Conservation (phyloP, 768 basidiomycete genomes). For the Boletales sp. region DNA sequence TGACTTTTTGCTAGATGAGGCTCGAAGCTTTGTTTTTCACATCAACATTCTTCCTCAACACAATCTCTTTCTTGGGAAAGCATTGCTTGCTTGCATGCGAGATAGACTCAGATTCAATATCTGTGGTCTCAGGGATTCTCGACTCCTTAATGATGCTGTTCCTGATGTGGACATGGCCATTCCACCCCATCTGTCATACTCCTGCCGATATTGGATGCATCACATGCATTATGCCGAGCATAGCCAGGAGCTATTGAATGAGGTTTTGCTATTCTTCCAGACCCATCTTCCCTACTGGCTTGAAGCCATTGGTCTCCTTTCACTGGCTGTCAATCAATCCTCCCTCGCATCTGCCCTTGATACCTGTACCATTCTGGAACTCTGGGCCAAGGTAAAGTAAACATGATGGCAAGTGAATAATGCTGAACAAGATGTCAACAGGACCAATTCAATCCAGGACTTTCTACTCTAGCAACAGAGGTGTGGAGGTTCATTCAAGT, state of each 20-base stretch:
- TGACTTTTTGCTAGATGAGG: too few species aligned
- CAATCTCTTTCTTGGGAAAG: background rate
- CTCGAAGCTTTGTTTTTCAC: background rate
- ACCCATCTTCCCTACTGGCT: background rate
- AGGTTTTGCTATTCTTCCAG: background rate
- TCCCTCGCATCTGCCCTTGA: background rate
- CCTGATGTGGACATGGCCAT: background rate
- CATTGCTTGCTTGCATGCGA: slow-evolving; percentile 1
- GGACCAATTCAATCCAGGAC: background rate
- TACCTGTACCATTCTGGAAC: background rate
- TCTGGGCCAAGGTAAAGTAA: background rate
- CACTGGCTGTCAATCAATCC: background rate
- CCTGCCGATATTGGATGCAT: background rate
- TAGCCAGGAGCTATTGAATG: background rate
- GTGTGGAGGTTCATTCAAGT: background rate
- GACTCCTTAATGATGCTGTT: background rate
- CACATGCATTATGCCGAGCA: background rate
- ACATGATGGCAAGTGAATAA: too few species aligned
- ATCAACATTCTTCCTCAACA: background rate
- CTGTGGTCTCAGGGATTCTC: background rate
- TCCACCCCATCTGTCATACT: background rate
- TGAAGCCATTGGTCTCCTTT: background rate
- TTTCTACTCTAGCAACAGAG: background rate
- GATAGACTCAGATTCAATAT: slow-evolving; percentile 3
- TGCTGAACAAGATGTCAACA: too few species aligned